Evolutionary conservation across 805 yeast species (phyloP).

Genomic region (Yarrowia keelungensis): DNA sequence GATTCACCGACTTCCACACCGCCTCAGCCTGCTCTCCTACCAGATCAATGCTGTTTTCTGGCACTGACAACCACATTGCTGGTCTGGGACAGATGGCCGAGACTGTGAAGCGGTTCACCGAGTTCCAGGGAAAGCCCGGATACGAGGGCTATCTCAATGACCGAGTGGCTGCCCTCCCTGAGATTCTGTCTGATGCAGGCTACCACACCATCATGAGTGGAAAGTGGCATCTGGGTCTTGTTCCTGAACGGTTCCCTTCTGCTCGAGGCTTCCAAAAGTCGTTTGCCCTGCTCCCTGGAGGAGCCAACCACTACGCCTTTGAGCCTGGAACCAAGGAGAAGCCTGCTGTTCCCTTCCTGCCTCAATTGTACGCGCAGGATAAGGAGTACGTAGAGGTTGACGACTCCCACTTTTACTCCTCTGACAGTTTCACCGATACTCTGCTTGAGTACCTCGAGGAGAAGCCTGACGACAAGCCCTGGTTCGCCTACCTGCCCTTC

Average conservation of each 20-base stretch:
- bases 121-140: constrained; percentile 57
- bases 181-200: constrained; percentile 57
- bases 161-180: constrained; percentile 61
- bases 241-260: constrained; percentile 57
- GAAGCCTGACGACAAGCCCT: constrained; percentile 53
- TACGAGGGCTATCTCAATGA: constrained; percentile 62
- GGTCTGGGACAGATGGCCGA: constrained; percentile 67
- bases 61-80: constrained; percentile 69
- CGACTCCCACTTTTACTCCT: constrained; percentile 55
- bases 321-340: constrained; percentile 49
- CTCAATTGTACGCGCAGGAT: constrained; percentile 54
- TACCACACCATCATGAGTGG: constrained; percentile 63
- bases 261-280: constrained; percentile 60
- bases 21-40: constrained; percentile 72
- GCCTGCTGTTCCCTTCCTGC: constrained; percentile 49
- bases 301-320: constrained; percentile 62
- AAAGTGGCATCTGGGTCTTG: constrained; percentile 65
- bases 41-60: constrained; percentile 64
- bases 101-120: constrained; percentile 52
- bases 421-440: constrained; percentile 55
- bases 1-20: constrained; percentile 66
- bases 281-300: constrained; percentile 61
- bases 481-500: constrained; percentile 60
- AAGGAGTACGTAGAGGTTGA: constrained; percentile 48
- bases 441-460: constrained; percentile 51